Evolutionary conservation across 1,284 basidiomycete species (phyloP).

Genomic region (Kwoniella shivajii): DNA sequence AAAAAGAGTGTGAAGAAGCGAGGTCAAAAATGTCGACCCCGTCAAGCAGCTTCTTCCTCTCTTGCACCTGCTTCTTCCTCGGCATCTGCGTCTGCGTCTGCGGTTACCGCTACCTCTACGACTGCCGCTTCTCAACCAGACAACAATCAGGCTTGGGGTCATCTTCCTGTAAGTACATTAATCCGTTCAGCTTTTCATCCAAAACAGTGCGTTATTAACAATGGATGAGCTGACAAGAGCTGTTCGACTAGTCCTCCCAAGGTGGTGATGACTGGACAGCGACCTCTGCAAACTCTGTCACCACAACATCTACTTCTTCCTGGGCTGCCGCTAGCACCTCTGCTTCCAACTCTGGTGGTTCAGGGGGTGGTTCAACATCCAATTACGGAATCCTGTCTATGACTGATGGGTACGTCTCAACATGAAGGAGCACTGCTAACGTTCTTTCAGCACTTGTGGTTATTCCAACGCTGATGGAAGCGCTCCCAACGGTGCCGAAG

Average conservation of each 20-base stretch:
- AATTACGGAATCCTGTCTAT: constrained; percentile 15
- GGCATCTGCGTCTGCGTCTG: background rate
- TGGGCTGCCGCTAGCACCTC: constrained; percentile 2
- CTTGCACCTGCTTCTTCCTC: constrained; percentile 4
- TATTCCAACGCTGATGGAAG: constrained; percentile 28
- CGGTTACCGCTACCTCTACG: background rate
- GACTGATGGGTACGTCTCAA: constrained; percentile 24
- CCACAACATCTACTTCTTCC: constrained; percentile 9
- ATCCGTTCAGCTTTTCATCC: background rate
- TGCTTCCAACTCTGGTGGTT: constrained; percentile 10
- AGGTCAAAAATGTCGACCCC: constrained; percentile 26
- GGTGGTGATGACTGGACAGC: background rate
- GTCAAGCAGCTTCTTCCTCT: constrained; percentile 17
- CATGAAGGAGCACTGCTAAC: background rate
- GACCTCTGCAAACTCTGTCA: background rate
- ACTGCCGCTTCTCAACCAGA: constrained; percentile 2
- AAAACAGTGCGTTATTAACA: too few relatives aligned
- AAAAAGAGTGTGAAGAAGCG: constrained; percentile 31
- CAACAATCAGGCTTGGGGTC: constrained; percentile 8
- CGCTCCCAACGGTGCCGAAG: constrained; percentile 72
- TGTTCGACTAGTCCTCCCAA: background rate
- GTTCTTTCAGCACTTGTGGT: constrained; percentile 36
- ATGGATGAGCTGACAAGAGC: too few relatives aligned
- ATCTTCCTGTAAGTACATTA: background rate
- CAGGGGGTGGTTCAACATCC: background rate